Evolutionary conservation across 164 flowering plant species (phyloP).

Genomic region (Vitis labrusca): DNA sequence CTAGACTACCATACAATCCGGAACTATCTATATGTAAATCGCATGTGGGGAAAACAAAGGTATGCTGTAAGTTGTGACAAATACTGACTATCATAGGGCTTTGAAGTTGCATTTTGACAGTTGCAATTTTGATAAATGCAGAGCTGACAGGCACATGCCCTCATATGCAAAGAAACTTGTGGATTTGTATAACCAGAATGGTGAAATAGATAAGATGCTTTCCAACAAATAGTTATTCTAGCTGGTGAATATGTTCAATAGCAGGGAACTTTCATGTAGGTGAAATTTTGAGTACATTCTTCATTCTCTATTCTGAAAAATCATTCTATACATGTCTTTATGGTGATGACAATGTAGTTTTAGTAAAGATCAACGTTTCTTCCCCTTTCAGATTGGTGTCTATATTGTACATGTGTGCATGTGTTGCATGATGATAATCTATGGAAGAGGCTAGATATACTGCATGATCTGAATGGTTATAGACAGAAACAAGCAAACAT

Average conservation of each 20-base stretch:
- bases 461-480: too few relatives aligned
- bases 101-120: neutral
- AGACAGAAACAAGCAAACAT: too few relatives aligned
- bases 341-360: too few relatives aligned
- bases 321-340: too few relatives aligned
- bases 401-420: too few relatives aligned
- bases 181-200: constrained; percentile 79
- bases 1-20: constrained; percentile 95
- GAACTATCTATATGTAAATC: constrained; percentile 76
- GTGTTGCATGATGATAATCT: too few relatives aligned
- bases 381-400: too few relatives aligned
- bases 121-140: constrained; percentile 30
- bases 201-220: constrained; percentile 82
- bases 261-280: constrained; percentile 2
- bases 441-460: too few relatives aligned
- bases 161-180: constrained; percentile 87
- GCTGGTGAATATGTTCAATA: neutral
- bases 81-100: neutral
- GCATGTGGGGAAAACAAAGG: constrained; percentile 91
- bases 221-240: constrained; percentile 30
- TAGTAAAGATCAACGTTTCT: too few relatives aligned
- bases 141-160: constrained; percentile 86
- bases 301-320: too few relatives aligned
- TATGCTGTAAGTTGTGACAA: constrained; percentile 10
- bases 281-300: constrained; percentile 5